A percentile compares a stretch with the other conserved stretches of the same genome.
Evolutionary conservation across 768 basidiomycete genomes (phyloP).

Genomic region (Candolleomyces aberdarensis): DNA sequence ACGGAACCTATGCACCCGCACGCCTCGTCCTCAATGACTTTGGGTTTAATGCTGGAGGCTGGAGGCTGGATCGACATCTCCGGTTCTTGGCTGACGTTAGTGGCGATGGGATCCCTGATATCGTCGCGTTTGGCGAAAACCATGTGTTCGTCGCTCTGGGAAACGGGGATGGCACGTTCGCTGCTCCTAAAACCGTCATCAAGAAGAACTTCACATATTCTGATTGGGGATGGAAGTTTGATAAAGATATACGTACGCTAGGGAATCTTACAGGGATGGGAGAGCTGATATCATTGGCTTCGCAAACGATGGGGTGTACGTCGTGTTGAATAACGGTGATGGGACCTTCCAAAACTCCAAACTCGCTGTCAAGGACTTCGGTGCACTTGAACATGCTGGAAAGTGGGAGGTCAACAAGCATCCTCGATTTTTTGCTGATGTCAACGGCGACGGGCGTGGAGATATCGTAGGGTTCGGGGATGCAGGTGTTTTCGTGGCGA

Average conservation of each 20-base stretch:
- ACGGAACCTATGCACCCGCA: neutral
- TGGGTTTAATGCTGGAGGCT: neutral
- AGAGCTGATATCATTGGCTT: too few relatives aligned
- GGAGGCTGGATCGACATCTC: neutral
- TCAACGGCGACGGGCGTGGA: neutral
- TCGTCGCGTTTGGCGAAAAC: neutral
- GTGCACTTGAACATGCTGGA: too few relatives aligned
- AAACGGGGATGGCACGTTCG: neutral
- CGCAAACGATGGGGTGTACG: too few relatives aligned
- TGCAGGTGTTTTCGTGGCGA: neutral
- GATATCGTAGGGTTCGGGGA: conserved; percentile 1
- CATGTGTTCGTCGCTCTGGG: neutral
- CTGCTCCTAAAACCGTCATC: neutral
- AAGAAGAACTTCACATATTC: neutral
- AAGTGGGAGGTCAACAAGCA: neutral
- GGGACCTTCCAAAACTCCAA: too few relatives aligned
- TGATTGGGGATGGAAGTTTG: neutral
- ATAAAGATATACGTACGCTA: neutral
- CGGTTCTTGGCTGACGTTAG: conserved; percentile 1
- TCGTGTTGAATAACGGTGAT: too few relatives aligned
- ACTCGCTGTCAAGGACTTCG: too few relatives aligned
- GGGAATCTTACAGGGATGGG: too few relatives aligned
- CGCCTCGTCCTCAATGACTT: conserved; percentile 1
- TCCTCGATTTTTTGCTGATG: neutral
- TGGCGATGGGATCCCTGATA: conserved; percentile 2